phyloP scores from a whole-genome alignment of 306 rosid species.

The Macrotyloma uniflorum region DNA sequence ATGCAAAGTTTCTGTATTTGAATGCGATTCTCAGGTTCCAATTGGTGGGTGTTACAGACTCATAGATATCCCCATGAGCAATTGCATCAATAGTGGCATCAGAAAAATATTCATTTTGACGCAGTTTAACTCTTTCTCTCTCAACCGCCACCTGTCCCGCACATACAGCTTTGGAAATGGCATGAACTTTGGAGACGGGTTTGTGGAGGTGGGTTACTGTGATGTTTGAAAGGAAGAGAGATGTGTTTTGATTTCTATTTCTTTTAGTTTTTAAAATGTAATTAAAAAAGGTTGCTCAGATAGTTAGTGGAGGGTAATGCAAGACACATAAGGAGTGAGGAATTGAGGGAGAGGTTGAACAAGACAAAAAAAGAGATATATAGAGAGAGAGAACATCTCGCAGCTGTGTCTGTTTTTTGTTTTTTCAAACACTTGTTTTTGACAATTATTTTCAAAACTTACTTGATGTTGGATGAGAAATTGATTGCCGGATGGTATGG shows the following conservation, averaged over 20 bases:
- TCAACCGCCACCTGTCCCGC: conserved; percentile 86
- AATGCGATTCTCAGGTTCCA: conserved; percentile 66
- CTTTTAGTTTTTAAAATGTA: background rate
- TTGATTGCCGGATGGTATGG: background rate
- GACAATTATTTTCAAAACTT: background rate
- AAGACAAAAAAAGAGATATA: background rate
- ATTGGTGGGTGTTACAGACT: conserved; percentile 93
- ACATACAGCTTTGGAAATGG: conserved; percentile 77
- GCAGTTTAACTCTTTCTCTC: conserved; percentile 88
- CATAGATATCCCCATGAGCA: conserved; percentile 95
- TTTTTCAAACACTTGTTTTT: background rate
- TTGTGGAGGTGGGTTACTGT: conserved; percentile 72
- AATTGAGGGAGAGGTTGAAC: background rate
- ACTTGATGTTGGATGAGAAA: background rate
- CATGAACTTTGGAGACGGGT: conserved; percentile 79
- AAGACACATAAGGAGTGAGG: background rate
- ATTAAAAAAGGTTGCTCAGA: background rate
- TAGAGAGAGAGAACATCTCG: background rate
- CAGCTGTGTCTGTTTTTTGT: background rate
- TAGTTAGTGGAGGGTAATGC: background rate
- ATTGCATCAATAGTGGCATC: conserved; percentile 93
- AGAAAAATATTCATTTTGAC: conserved; percentile 80
- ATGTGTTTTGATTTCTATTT: background rate
- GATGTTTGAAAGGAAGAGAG: background rate
- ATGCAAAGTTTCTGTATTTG: conserved; percentile 1